Evolutionary conservation across 2,329 filamentous ascomycete species (phyloP).

Genomic region (Claviceps capensis): DNA sequence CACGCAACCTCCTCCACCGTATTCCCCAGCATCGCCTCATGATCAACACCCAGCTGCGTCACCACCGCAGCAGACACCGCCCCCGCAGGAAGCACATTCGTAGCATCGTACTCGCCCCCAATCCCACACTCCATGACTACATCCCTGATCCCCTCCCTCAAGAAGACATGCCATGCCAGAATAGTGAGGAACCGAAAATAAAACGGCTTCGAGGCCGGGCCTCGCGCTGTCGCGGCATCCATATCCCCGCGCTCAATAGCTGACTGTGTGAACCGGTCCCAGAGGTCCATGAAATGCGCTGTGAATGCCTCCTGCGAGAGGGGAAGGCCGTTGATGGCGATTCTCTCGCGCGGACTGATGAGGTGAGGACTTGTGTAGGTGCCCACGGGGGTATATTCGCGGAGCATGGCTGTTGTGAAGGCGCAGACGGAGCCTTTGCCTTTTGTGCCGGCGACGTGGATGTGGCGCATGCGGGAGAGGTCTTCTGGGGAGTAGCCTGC

Average conservation of each 20-base stretch:
- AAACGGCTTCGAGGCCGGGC: conserved; percentile 59
- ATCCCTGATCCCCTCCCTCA: conserved; percentile 59
- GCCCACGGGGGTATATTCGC: conserved; percentile 40
- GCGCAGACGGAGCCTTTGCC: conserved; percentile 85
- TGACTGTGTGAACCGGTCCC: conserved; percentile 45
- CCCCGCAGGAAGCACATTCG: conserved; percentile 58
- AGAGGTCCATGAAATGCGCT: conserved; percentile 70
- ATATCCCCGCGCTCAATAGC: conserved; percentile 19
- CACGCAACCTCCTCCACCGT: conserved; percentile 73
- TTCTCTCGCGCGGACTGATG: conserved; percentile 70
- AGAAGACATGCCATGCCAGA: conserved; percentile 73
- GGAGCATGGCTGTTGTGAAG: conserved; percentile 68
- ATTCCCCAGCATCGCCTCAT: conserved; percentile 64
- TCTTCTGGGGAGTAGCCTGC: conserved; percentile 52
- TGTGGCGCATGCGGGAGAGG: conserved; percentile 32
- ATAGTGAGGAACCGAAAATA: conserved; percentile 90
- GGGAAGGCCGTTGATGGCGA: conserved; percentile 62
- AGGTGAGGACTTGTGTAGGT: conserved; percentile 81
- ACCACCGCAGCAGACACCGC: conserved; percentile 60
- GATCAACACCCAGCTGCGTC: conserved; percentile 73
- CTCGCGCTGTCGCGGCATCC: conserved; percentile 30
- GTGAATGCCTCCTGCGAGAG: conserved; percentile 57
- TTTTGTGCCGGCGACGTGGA: conserved; percentile 89
- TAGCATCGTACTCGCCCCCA: conserved; percentile 85
- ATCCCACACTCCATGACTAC: conserved; percentile 90